phyloP scores from a whole-genome alignment of 1,284 basidiomycete species.

The Amylostereum chailletii region DNA sequence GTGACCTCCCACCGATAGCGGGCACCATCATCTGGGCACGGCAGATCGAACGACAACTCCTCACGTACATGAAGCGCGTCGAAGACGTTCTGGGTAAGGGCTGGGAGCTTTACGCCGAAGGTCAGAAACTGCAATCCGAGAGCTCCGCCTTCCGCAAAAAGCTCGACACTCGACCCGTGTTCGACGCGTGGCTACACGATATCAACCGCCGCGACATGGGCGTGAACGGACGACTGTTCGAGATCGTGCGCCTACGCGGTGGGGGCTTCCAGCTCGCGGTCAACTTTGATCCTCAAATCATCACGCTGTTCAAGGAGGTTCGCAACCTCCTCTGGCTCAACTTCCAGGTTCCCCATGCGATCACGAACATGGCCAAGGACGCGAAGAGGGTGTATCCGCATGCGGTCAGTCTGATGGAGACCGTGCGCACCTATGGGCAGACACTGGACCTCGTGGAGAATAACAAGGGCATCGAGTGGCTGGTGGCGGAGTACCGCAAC shows the following conservation, averaged over 20 bases:
- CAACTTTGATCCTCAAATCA: conserved; percentile 97
- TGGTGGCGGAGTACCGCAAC: conserved; percentile 88
- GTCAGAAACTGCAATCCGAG: conserved; percentile 92
- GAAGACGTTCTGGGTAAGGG: conserved; percentile 97
- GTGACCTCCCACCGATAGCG: conserved; percentile 93
- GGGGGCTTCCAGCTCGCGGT: conserved; percentile 86
- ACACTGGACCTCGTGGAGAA: conserved; percentile 84
- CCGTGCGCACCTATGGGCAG: conserved; percentile 93
- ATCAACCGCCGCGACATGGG: conserved; percentile 90
- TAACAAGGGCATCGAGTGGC: conserved; percentile 86
- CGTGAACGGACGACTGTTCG: conserved; percentile 92
- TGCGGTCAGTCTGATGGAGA: conserved; percentile 98
- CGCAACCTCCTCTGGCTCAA: conserved; percentile 93
- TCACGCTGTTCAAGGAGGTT: conserved; percentile 97
- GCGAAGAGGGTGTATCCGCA: conserved; percentile 97
- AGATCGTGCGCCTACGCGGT: conserved; percentile 79
- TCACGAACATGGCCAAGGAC: conserved; percentile 95
- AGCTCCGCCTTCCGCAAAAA: conserved; percentile 90
- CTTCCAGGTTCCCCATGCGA: conserved; percentile 91
- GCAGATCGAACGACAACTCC: conserved; percentile 94
- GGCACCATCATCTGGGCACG: conserved; percentile 98
- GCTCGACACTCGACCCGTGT: conserved; percentile 89
- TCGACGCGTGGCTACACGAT: conserved; percentile 94
- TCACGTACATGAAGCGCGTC: conserved; percentile 98
- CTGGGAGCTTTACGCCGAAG: conserved; percentile 99